These are phyloP conservation scores for Oryza coarctata DNA, from an alignment of 176 grass and related monocot genomes.

Conservation along the genomic window DNA sequence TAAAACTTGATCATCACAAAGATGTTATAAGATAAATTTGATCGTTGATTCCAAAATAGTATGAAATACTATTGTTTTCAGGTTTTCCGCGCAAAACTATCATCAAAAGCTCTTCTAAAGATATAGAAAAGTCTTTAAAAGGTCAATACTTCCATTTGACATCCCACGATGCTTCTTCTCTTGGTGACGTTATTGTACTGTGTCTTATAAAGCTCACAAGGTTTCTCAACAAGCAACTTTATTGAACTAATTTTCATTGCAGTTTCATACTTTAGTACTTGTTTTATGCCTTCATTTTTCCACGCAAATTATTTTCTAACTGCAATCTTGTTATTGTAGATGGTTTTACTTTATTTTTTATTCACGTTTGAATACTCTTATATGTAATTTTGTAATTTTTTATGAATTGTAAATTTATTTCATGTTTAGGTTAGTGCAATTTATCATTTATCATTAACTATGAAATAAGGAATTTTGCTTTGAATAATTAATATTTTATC, in stretches of 20 bases:
- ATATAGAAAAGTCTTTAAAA: background rate
- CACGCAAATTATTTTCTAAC: background rate
- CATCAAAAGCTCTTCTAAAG: background rate
- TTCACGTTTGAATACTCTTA: too few relatives aligned
- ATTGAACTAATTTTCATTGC: background rate
- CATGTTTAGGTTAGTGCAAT: too few relatives aligned
- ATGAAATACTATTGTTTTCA: background rate
- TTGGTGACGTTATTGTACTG: too few relatives aligned
- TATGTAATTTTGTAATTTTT: too few relatives aligned
- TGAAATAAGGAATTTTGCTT: too few relatives aligned
- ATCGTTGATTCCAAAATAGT: background rate
- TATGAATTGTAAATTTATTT: too few relatives aligned
- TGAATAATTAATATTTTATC: too few relatives aligned
- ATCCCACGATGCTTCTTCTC: too few relatives aligned
- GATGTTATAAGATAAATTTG: background rate
- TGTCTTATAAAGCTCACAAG: background rate
- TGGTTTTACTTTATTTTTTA: too few relatives aligned
- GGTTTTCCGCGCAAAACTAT: background rate
- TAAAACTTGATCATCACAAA: too few relatives aligned
- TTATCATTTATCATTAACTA: too few relatives aligned
- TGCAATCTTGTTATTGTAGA: too few relatives aligned
- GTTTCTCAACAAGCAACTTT: background rate
- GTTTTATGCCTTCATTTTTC: background rate
- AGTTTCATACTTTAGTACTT: background rate
- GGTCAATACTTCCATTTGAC: background rate